Percentiles rank a stretch among this genome's conserved stretches.
These are phyloP conservation scores for Ophiostoma quercus DNA, from an alignment of 2,329 filamentous ascomycete genomes.

Conservation along the genomic window DNA sequence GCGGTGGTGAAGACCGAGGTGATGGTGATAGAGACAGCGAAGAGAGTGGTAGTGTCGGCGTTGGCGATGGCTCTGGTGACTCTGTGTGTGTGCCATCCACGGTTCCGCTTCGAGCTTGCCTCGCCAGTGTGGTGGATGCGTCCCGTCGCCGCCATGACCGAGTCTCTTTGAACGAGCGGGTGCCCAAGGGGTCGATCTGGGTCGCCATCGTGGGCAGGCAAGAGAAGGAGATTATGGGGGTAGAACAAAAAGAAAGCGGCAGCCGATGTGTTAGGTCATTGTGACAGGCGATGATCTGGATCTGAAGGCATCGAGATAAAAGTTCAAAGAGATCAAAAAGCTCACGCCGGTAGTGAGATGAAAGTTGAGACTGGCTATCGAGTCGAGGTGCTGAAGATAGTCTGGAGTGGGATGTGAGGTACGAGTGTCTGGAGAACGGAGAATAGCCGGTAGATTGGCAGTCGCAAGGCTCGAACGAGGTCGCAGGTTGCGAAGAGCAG, in stretches of 20 bases:
- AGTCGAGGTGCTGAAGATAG: neutral
- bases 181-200: slow-evolving; percentile 30
- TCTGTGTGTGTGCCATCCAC: neutral
- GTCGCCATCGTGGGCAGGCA: slow-evolving; percentile 29
- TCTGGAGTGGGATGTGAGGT: neutral
- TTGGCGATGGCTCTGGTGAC: neutral
- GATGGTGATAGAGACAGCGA: neutral
- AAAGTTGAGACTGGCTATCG: too few species aligned
- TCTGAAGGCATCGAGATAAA: slow-evolving; percentile 7
- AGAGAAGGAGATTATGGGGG: neutral
- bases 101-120: neutral
- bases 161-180: slow-evolving; percentile 28
- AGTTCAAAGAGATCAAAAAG: too few species aligned
- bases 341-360: neutral
- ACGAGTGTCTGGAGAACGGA: neutral
- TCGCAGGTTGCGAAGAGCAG: neutral
- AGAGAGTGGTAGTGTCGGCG: neutral
- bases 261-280: slow-evolving; percentile 7
- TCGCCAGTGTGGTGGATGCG: neutral
- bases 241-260: neutral
- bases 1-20: neutral
- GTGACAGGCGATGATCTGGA: neutral
- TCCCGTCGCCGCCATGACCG: slow-evolving; percentile 30
- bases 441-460: neutral
- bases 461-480: neutral